These are phyloP conservation scores for Saturnispora zaruensis DNA, from an alignment of 805 yeast species.

Conservation along the genomic window DNA sequence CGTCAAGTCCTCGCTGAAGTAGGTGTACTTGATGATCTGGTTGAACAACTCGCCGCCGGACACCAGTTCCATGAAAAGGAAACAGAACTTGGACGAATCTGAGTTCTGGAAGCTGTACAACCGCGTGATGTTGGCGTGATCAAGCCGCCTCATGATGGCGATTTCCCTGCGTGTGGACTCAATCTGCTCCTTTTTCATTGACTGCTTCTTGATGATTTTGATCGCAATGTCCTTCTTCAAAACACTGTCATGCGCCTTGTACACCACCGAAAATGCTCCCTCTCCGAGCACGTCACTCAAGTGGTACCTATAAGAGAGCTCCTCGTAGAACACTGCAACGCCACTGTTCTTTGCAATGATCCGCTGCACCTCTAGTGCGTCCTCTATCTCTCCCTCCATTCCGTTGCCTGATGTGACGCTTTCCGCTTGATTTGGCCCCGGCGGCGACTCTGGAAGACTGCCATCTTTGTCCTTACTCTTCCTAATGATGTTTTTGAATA, in stretches of 20 bases:
- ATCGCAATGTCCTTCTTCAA: conserved; percentile 51
- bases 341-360: conserved; percentile 11
- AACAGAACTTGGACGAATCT: conserved; percentile 39
- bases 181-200: conserved; percentile 43
- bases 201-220: conserved; percentile 60
- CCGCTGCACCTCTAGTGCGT: conserved; percentile 2
- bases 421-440: conserved; percentile 6
- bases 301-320: conserved; percentile 23
- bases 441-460: conserved; percentile 7
- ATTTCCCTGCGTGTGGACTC: conserved; percentile 62
- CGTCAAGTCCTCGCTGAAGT: conserved; percentile 62
- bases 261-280: conserved; percentile 88
- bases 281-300: conserved; percentile 46
- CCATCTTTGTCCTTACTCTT: conserved; percentile 9
- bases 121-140: conserved; percentile 53
- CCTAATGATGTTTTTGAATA: conserved; percentile 23
- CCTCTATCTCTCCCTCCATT: background rate
- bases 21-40: conserved; percentile 69
- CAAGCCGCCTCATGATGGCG: conserved; percentile 56
- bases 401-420: background rate
- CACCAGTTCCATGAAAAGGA: conserved; percentile 56
- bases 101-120: conserved; percentile 48
- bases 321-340: conserved; percentile 20
- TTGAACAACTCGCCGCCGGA: conserved; percentile 78
- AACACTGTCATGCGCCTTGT: conserved; percentile 49